Conservation (phyloP, 345 rosid species). For the Eucalyptus cloeziana region DNA sequence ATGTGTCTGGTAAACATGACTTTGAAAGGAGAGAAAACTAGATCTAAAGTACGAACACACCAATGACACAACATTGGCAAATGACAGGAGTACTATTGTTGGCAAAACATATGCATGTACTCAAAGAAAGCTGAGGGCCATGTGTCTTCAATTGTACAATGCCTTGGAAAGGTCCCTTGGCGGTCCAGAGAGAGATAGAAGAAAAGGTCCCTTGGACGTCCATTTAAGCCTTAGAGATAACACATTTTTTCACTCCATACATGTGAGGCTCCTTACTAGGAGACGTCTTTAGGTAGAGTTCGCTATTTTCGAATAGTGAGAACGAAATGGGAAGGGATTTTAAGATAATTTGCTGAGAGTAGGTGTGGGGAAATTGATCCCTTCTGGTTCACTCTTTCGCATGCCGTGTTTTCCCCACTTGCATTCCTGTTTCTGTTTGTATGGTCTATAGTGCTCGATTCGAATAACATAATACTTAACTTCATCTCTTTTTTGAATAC, state of each 20-base stretch:
- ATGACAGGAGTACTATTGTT: not conserved
- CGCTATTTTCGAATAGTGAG: not conserved
- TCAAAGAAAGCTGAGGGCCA: not conserved
- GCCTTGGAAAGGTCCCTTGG: not conserved
- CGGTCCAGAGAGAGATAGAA: not conserved
- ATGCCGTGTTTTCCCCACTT: not conserved
- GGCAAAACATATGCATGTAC: not conserved
- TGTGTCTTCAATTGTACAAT: not conserved
- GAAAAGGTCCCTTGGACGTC: not conserved
- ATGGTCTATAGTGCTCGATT: not conserved
- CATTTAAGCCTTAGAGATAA: not conserved
- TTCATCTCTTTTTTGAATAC: not conserved
- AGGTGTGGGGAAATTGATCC: not conserved
- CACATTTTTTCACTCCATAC: not conserved
- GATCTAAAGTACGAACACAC: not conserved
- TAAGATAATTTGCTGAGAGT: not conserved
- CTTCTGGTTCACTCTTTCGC: not conserved
- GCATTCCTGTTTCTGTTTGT: not conserved
- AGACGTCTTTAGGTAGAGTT: not conserved
- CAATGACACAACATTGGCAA: not conserved
- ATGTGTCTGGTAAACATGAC: not conserved
- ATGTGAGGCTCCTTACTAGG: not conserved
- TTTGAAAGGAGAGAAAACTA: not conserved
- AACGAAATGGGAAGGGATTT: not conserved
- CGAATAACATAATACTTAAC: not conserved